Evolutionary conservation across 139 green algal genomes (phyloP).

Genomic region (Spirogloea muscicola): DNA sequence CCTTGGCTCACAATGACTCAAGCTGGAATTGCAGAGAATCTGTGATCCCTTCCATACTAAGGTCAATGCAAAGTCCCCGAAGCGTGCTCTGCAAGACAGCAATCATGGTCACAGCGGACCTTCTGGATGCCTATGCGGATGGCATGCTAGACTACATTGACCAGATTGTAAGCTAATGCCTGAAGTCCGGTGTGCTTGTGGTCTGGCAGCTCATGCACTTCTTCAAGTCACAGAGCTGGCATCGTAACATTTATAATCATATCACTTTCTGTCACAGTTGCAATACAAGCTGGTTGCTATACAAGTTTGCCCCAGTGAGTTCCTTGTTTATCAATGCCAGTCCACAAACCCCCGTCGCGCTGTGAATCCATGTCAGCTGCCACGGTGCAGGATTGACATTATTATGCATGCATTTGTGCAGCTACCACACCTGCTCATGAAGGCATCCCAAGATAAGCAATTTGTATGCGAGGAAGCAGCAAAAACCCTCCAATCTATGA

Average conservation of each 20-base stretch:
- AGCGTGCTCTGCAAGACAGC: constrained; percentile 27
- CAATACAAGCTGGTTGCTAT: not conserved
- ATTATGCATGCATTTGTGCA: too few relatives aligned
- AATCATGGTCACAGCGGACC: constrained; percentile 12
- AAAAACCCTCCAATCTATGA: constrained; percentile 6
- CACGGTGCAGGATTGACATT: too few relatives aligned
- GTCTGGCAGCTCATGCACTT: not conserved
- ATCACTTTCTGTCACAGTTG: not conserved
- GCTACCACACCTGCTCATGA: constrained; percentile 39
- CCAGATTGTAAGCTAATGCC: constrained; percentile 17
- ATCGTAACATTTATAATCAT: not conserved
- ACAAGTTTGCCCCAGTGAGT: not conserved
- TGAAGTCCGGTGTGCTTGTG: not conserved
- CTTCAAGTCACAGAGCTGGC: not conserved
- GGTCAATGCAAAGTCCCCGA: constrained; percentile 23
- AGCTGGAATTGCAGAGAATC: constrained; percentile 13
- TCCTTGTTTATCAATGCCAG: not conserved
- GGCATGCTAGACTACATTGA: constrained; percentile 25
- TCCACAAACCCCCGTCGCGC: too few relatives aligned
- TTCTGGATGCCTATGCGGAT: constrained; percentile 24
- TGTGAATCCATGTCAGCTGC: not conserved
- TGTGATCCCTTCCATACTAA: constrained; percentile 17
- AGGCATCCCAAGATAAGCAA: constrained; percentile 40
- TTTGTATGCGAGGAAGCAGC: constrained; percentile 39
- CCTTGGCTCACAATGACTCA: too few relatives aligned